Base-by-base conservation (phyloP, 2,329 filamentous ascomycete genomes). In the Diaporthe sp. region DNA sequence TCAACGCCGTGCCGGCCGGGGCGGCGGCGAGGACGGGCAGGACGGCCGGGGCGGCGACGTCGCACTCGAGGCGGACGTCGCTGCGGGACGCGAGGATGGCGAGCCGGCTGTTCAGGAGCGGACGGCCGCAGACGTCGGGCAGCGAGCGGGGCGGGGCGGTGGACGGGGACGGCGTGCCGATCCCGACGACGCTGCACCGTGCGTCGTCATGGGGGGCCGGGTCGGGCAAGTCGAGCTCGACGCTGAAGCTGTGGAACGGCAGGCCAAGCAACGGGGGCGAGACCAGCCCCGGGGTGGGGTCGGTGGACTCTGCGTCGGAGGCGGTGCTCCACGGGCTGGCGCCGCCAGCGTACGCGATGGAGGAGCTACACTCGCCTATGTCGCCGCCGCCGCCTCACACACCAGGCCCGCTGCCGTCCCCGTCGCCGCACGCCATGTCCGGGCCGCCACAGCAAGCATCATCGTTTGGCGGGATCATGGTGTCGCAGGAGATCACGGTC, bases 401-500 rank as follows among this genome's bases (percentile, higher is more conserved):
- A 34, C 67, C 59, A 34, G 69, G n/a, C 22, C n/a, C 57, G 34
- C 44, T 62, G 67, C 58, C 68, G 28, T 61, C 59, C 3, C 58
- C 68, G 28, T 61, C 59, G 17, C 59, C 71, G 46, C 8, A 65
- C 73, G 44, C 58, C 53, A 71, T 68, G 65, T 39, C 34, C 31
- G 51, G 73, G 67, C 53, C n/a, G 19, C 72, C 57, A 46, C 72
- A 71, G 44, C 70, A 74, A 39, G 68, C 76, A 7, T 77, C 77
- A 10, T 79, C 80, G 12, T 85, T 87, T 68, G 89, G 90, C 9
- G 90, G 91, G 31, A 93, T 92, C 80, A 88, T 92, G 85, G 88
- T 92, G 9, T 90, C 89, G 34, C 89, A 91, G 77, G 90, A 93
- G 78, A 88, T 92, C 73, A 88, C 87, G 10, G 87, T 92, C n/a